Base-by-base conservation (phyloP, 495 filamentous ascomycete species). In the Coniosporium apollinis region DNA sequence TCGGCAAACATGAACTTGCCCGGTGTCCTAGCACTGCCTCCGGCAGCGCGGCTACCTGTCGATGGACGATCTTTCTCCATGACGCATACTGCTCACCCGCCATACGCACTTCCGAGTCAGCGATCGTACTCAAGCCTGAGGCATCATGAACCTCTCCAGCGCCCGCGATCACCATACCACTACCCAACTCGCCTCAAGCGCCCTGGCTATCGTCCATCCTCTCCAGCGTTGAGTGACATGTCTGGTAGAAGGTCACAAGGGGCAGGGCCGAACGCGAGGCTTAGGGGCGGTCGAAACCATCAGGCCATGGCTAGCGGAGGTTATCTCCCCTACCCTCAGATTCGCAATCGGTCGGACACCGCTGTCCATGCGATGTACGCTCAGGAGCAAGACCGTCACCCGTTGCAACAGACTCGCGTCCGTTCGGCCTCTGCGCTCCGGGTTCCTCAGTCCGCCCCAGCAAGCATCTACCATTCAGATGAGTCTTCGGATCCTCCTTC, bases 131-230 rank as follows among this genome's bases (percentile, higher is more conserved):
- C 59, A 4, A 72, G 65, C 26, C 44, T 72, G 26, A 58, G 69
- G 47, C 52, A 52, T 43, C 38, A 52, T 25, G 42, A 51, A 28
- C 45, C 45, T 26, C 48, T 63, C 26, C 64, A 65, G 39, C 60
- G 72, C 8, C 73, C 72, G 24, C 62, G 69, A 17, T 75, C 70
- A 15, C 74, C 72, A 0, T 74, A 72, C 47, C 62, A 64, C 7
- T 78, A 78, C 43, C 72, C 72, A 5, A 66, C 70, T n/a, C 64
- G 72, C 19, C 57, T 76, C 16, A 74, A 67, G 50, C 68, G 74
- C 14, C 72, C 73, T 6, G 70, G 70, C 10, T 69, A 76, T 39
- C 66, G 72, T 16, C 70, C 75, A 10, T 61, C 65, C 5, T 81
- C 74, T 3, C 76, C 74, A 20, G 69, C 71, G 28, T 43, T 70